Conservation (phyloP, 2,329 filamentous ascomycete genomes). For the Cadophora sp. region DNA sequence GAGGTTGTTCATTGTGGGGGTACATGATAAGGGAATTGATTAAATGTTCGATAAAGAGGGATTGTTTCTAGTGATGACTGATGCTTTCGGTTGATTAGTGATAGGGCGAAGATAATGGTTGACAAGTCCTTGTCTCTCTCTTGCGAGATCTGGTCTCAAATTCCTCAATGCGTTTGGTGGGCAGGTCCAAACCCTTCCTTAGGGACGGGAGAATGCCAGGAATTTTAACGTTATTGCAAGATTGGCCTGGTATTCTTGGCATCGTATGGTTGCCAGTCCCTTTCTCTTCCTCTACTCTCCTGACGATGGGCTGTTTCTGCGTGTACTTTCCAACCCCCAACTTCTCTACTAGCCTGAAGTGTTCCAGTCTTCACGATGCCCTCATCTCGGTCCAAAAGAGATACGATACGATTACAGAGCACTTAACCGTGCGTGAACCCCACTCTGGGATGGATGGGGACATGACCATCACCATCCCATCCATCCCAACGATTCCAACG, state of each 20-base stretch:
- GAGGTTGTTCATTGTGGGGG: background rate
- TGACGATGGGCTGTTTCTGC: background rate
- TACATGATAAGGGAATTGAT: background rate
- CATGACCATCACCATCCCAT: background rate
- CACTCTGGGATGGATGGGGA: slow-evolving; percentile 2
- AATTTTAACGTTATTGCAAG: background rate
- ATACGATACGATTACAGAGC: slow-evolving; percentile 6
- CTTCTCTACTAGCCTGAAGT: background rate
- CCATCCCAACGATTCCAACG: background rate
- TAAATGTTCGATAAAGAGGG: background rate
- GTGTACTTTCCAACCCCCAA: background rate
- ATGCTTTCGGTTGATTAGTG: background rate
- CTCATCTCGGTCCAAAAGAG: slow-evolving; percentile 3
- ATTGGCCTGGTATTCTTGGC: background rate
- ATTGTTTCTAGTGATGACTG: background rate
- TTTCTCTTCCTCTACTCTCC: background rate
- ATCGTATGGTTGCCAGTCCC: background rate
- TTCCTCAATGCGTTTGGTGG: background rate
- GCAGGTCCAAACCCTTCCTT: background rate
- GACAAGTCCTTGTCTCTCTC: background rate
- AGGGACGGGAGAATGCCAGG: background rate
- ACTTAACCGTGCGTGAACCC: slow-evolving; percentile 8
- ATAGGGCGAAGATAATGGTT: background rate
- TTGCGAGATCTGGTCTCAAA: background rate
- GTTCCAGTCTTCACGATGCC: background rate